These are phyloP conservation scores for Oryza australiensis DNA, from an alignment of 176 grass and related monocot genomes.

Conservation along the genomic window DNA sequence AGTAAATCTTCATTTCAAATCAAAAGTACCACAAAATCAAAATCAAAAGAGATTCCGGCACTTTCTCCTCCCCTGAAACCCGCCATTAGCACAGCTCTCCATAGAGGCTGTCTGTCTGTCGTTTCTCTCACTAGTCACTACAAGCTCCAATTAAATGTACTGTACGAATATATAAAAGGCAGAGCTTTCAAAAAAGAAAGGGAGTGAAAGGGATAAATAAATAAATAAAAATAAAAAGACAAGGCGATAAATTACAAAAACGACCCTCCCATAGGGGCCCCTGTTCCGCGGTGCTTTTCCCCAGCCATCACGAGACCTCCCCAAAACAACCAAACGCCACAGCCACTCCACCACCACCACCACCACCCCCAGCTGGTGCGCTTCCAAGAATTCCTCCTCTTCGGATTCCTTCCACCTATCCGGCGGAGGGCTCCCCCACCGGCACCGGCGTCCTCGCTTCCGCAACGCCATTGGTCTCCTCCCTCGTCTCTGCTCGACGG, in stretches of 20 bases:
- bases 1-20: background rate
- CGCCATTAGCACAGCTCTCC: conserved; percentile 27
- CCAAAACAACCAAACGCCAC: conserved; percentile 32
- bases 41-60: background rate
- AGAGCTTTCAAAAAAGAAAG: conserved; percentile 38
- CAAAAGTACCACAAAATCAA: background rate
- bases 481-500: background rate
- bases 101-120: conserved; percentile 17
- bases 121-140: conserved; percentile 24
- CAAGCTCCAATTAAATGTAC: conserved; percentile 14
- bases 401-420: conserved; percentile 39
- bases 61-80: conserved; percentile 29
- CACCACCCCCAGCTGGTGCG: conserved; percentile 35
- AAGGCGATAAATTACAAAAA: conserved; percentile 46
- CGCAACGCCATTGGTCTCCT: conserved; percentile 15
- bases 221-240: conserved; percentile 30
- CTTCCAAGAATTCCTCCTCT: conserved; percentile 32
- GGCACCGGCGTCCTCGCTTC: background rate
- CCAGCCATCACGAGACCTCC: conserved; percentile 51
- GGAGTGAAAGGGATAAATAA: background rate
- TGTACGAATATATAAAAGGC: conserved; percentile 35
- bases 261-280: conserved; percentile 25
- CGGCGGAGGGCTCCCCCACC: background rate
- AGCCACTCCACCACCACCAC: conserved; percentile 4
- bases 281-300: conserved; percentile 51